phyloP scores from a whole-genome alignment of 2,329 filamentous ascomycete genomes.

The Tolypocladium nubicola region DNA sequence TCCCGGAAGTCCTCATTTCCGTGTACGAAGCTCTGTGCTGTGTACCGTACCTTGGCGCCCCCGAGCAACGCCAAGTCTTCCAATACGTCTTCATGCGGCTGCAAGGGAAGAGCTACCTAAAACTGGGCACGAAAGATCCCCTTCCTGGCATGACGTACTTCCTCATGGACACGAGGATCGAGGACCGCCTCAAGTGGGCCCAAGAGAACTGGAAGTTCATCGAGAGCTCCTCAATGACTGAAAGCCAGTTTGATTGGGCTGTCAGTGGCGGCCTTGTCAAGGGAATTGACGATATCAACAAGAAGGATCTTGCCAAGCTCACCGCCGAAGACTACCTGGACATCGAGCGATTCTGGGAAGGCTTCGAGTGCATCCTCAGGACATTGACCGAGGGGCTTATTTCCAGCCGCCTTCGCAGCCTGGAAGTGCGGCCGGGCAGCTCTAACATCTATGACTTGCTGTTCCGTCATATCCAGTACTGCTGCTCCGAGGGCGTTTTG shows the following conservation, averaged over 20 bases:
- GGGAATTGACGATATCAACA: constrained; percentile 52
- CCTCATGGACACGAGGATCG: constrained; percentile 54
- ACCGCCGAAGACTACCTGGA: constrained; percentile 25
- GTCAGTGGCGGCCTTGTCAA: constrained; percentile 62
- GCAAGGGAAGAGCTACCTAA: constrained; percentile 61
- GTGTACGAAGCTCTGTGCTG: constrained; percentile 86
- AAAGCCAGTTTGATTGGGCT: constrained; percentile 77
- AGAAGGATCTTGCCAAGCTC: constrained; percentile 26
- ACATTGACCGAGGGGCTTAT: constrained; percentile 66
- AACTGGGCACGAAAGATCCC: constrained; percentile 59
- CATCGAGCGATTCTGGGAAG: constrained; percentile 71
- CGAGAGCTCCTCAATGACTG: constrained; percentile 48
- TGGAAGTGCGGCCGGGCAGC: constrained; percentile 53
- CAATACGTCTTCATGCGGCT: constrained; percentile 75
- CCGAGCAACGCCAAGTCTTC: constrained; percentile 49
- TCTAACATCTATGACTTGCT: constrained; percentile 57
- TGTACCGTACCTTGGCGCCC: constrained; percentile 58
- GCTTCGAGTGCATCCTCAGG: constrained; percentile 61
- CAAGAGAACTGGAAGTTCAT: constrained; percentile 34
- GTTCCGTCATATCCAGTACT: constrained; percentile 41
- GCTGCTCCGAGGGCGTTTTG: constrained; percentile 47
- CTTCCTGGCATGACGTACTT: constrained; percentile 79
- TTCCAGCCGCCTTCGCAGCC: constrained; percentile 63
- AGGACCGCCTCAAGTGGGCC: constrained; percentile 38
- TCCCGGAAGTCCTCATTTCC: constrained; percentile 57